Base-by-base conservation (phyloP, 1,284 basidiomycete species). In the Rhodotorula sp. region DNA sequence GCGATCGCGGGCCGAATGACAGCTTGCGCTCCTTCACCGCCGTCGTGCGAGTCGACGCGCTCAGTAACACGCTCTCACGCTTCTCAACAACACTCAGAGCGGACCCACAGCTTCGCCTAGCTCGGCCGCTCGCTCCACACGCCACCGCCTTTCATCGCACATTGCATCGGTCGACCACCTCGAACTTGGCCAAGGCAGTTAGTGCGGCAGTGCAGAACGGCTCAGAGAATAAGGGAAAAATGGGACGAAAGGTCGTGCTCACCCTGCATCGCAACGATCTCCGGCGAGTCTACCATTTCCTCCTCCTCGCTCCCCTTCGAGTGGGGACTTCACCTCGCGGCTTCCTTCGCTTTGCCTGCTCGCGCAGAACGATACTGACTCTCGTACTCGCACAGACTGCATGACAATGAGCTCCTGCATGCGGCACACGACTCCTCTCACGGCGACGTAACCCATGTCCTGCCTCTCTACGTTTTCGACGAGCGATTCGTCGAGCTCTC, bases 381-480 rank as follows among this genome's bases (percentile, higher is more conserved):
- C 34, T 37, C 22, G 6, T 13, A 13, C 37, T 13, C 24, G 9
- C 24, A 26, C 55, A 57, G 55, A 44, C 55, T 57, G n/a, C 79
- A 82, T 68, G 85, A 85, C 76, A 83, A 84, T 47, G 82, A 82
- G 5, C 79, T 83, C n/a, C 79, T 85, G 46, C 80, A 81, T 64
- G 68, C 78, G n/a, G 75, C 81, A 0, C 79, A 81, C 72, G 44
- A 70, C 72, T 16, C 67, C 67, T 48, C 64, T 13, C 60, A 75
- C 60, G 66, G 76, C 59, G 69, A 77, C 47, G 73, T 80, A 47
- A 83, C 82, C 15, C 81, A 84, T 65, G 80, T 85, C 64, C 77
- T 86, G 5, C 85, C 85, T 3, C 74, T 86, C 57, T 85, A 82
- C 76, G 83, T 85, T 65, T 83, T 85, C 62, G 83, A 85, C 71